These are phyloP conservation scores for Biscogniauxia mediterranea DNA, from an alignment of 2,329 filamentous ascomycete genomes.

Conservation along the genomic window DNA sequence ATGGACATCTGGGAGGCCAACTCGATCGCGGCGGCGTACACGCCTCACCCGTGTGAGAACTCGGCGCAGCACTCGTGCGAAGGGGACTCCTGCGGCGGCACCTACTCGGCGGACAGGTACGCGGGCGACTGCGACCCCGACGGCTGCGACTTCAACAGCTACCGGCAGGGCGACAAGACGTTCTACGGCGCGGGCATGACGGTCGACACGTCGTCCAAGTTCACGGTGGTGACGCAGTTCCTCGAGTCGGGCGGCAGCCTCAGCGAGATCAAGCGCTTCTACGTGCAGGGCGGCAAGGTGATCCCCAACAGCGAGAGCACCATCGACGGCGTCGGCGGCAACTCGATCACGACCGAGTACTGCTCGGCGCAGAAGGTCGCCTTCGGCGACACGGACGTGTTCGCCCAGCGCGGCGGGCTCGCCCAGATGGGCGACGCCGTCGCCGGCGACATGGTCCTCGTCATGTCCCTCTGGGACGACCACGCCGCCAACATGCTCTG, in stretches of 20 bases:
- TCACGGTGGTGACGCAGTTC: conserved; percentile 63
- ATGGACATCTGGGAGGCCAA: conserved; percentile 65
- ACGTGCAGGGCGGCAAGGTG: conserved; percentile 56
- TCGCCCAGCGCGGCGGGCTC: conserved; percentile 52
- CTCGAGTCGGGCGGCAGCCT: conserved; percentile 42
- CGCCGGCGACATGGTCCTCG: conserved; percentile 57
- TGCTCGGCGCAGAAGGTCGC: conserved; percentile 53
- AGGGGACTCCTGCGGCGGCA: conserved; percentile 45
- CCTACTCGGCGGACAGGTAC: conserved; percentile 49
- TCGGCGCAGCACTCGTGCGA: conserved; percentile 46
- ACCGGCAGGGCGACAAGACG: conserved; percentile 56
- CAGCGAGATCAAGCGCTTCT: conserved; percentile 55
- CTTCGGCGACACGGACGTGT: conserved; percentile 52
- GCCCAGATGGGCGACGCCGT: conserved; percentile 51
- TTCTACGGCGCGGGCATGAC: conserved; percentile 58
- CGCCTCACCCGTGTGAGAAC: conserved; percentile 57
- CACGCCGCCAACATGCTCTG: conserved; percentile 41
- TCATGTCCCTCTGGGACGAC: conserved; percentile 61
- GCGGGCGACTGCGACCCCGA: conserved; percentile 60
- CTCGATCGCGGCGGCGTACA: conserved; percentile 55
- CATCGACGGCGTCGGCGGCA: conserved; percentile 30
- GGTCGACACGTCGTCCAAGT: conserved; percentile 52
- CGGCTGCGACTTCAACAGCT: conserved; percentile 64
- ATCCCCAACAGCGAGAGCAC: conserved; percentile 37
- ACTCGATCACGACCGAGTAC: conserved; percentile 50